These are phyloP conservation scores for Psilocybe azurescens DNA, from an alignment of 768 basidiomycete genomes.

Conservation along the genomic window DNA sequence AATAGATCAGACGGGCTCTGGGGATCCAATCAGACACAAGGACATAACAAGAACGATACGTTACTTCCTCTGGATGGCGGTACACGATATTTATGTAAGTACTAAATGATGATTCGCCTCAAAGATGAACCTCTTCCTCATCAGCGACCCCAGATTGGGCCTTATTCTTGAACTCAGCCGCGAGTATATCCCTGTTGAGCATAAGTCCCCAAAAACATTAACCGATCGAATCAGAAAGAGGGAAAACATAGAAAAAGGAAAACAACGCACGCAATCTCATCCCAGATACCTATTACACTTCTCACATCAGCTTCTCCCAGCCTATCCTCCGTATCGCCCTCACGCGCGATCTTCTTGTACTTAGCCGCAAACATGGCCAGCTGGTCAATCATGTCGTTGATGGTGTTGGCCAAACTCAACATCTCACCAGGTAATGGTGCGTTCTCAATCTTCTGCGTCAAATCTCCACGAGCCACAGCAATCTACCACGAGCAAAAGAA, in stretches of 20 bases:
- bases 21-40: too few species aligned
- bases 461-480: conserved; percentile 92
- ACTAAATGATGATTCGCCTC: too few species aligned
- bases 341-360: conserved; percentile 93
- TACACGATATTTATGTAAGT: too few species aligned
- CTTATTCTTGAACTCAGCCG: too few species aligned
- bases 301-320: conserved; percentile 97
- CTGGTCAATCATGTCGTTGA: conserved; percentile 84
- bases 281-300: conserved; percentile 97
- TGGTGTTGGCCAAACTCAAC: conserved; percentile 93
- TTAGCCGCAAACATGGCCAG: conserved; percentile 60
- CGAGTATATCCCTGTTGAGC: too few species aligned
- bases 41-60: too few species aligned
- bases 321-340: conserved; percentile 98
- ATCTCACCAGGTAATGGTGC: conserved; percentile 97
- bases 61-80: too few species aligned
- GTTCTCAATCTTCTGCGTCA: conserved; percentile 92
- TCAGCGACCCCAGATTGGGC: too few species aligned
- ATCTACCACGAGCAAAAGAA: conserved; percentile 41
- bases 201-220: too few species aligned
- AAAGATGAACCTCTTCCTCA: too few species aligned
- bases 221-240: too few species aligned
- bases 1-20: too few species aligned
- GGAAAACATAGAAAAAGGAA: neutral
- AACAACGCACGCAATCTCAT: conserved; percentile 89